A percentile compares a stretch with the other conserved stretches of the same genome.
These are phyloP conservation scores for Trichoderma breve DNA, from an alignment of 2,329 filamentous ascomycete genomes.

Conservation along the genomic window DNA sequence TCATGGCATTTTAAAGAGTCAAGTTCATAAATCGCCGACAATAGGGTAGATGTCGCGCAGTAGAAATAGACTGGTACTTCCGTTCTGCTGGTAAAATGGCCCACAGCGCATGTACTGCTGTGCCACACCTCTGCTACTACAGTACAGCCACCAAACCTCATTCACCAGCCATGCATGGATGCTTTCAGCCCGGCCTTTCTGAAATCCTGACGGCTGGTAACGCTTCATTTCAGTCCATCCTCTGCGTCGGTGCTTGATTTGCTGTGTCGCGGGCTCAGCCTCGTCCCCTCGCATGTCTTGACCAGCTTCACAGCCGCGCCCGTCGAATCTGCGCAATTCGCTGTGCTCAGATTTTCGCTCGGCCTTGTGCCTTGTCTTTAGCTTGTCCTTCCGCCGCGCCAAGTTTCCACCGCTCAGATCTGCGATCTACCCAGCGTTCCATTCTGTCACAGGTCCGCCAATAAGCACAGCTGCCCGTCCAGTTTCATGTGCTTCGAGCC, in stretches of 20 bases:
- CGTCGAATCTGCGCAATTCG: constrained; percentile 3
- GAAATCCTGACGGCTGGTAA: background rate
- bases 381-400: constrained; percentile 1
- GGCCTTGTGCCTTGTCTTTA: background rate
- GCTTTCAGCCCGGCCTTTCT: background rate
- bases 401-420: constrained; percentile 15
- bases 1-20: background rate
- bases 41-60: background rate
- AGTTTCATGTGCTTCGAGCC: constrained; percentile 10
- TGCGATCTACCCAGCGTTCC: constrained; percentile 7
- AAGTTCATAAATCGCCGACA: background rate
- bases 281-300: constrained; percentile 7
- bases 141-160: constrained; percentile 3
- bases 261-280: constrained; percentile 1
- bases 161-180: background rate
- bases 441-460: background rate
- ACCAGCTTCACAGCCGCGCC: background rate
- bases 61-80: background rate
- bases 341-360: background rate
- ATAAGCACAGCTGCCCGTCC: background rate
- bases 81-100: background rate
- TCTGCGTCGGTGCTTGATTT: background rate
- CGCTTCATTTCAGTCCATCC: background rate
- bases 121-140: constrained; percentile 1
- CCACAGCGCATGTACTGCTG: background rate